Base-by-base conservation (phyloP, 768 basidiomycete genomes). In the Tulasnella sp. region DNA sequence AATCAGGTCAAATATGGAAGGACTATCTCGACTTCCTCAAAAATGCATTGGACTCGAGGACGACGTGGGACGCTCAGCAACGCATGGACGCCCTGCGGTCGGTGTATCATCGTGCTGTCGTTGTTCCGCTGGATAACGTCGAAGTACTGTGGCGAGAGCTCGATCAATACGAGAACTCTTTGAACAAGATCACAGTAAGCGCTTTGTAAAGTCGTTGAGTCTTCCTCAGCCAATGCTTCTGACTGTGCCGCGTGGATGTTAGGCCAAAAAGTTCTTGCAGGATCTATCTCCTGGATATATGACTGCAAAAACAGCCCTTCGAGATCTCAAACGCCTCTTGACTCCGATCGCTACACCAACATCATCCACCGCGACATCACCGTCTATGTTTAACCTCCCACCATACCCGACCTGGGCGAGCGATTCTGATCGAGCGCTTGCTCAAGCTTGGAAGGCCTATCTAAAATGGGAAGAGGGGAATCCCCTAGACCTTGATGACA, bases 381-480 rank as follows among this genome's bases (percentile, higher is more conserved):
- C 61, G 27, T 29, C 64, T 7, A 17, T 42, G 9, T 52, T 63
- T 29, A 54, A 15, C 30, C 42, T 63, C 24, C 62, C 63, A 30
- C 41, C 63, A 25, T 22, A 51, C 41, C 63, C 58, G 15, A 60
- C 52, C 9, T 63, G 62, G 62, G 25, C 49, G 11, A 42, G 49
- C 15, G 62, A 64, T 3, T 10, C 70, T 9, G 69, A 70, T 15
- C 69, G 74, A 46, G 77, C 78, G 15, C 77, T 86, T 27, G 81
- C 92, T n/a, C 81, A 83, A 22, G 80, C 81, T 24, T 99, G 96
- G 96, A 89, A 90, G 66, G 75, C 79, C 0, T 98, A 97, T 69
- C 73, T 98, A 38, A 92, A 92, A 65, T 97, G 88, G 87, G 94
- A 99, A 70, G 90, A 94, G 70, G 78, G 78, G 64, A 97, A 99